phyloP scores from a whole-genome alignment of 768 basidiomycete species.

The Gloeopeniophorella convolvens region DNA sequence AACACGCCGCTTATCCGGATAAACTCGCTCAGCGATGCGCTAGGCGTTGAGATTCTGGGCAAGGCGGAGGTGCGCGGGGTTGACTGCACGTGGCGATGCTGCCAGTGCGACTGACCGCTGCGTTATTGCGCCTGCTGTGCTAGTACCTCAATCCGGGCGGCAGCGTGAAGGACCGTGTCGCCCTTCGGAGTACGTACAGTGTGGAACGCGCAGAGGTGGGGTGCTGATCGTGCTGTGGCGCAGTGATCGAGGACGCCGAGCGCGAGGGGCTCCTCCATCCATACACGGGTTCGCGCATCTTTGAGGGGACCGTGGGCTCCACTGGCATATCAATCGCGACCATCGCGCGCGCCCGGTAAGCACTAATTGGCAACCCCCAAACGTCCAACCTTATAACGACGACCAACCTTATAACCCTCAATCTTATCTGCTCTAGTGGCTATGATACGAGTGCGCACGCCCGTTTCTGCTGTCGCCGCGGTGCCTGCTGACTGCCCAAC shows the following conservation, averaged over 20 bases:
- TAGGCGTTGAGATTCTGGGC: conserved; percentile 91
- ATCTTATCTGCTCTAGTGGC: conserved; percentile 45
- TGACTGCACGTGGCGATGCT: not conserved
- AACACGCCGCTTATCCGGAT: conserved; percentile 93
- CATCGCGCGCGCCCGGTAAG: conserved; percentile 79
- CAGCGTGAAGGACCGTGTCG: conserved; percentile 97
- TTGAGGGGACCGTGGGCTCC: conserved; percentile 95
- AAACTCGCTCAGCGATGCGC: conserved; percentile 81
- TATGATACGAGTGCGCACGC: conserved; percentile 84
- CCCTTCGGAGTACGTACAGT: conserved; percentile 62
- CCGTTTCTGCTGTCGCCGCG: no score
- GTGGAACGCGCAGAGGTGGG: not conserved
- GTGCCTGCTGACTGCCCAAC: no score
- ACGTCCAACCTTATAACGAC: no score
- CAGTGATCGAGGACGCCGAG: conserved; percentile 96
- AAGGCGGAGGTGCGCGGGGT: conserved; percentile 73
- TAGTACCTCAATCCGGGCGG: conserved; percentile 97
- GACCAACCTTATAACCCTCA: no score
- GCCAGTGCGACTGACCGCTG: not conserved
- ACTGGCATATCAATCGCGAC: conserved; percentile 97
- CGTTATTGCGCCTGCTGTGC: no score
- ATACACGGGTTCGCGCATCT: conserved; percentile 84
- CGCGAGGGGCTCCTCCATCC: conserved; percentile 74
- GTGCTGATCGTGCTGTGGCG: not conserved
- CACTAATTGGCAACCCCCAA: no score